Conservation (phyloP, 306 rosid species). For the Luffa aegyptiaca region DNA sequence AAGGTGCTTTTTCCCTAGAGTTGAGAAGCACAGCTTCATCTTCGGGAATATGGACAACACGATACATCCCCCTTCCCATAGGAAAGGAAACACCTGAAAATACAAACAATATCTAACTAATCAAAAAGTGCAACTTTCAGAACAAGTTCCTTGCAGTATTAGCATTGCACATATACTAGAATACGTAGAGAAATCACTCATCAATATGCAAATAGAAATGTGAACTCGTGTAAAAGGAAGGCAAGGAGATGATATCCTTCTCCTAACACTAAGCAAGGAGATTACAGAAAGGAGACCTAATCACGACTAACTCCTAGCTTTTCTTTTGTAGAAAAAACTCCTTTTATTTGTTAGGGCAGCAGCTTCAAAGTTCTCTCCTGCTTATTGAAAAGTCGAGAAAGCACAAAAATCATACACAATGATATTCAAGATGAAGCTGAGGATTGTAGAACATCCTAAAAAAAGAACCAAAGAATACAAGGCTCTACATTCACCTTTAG, state of each 20-base stretch:
- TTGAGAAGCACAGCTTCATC: slow-evolving; percentile 97
- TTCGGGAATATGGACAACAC: slow-evolving; percentile 88
- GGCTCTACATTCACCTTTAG: not conserved
- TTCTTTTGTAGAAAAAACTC: not conserved
- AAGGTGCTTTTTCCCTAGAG: slow-evolving; percentile 99
- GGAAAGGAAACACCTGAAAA: slow-evolving; percentile 84
- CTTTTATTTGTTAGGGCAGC: not conserved
- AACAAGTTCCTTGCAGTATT: slow-evolving; percentile 1
- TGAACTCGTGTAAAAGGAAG: not conserved
- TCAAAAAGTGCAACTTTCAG: slow-evolving; percentile 12
- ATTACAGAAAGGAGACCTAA: not conserved
- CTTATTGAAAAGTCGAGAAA: not conserved
- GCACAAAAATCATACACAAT: not conserved
- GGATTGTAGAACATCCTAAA: not conserved
- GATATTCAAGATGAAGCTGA: not conserved
- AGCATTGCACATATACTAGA: not conserved
- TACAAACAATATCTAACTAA: slow-evolving; percentile 10
- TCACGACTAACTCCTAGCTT: not conserved
- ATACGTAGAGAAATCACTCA: not conserved
- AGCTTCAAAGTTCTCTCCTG: not conserved
- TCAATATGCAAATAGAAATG: not conserved
- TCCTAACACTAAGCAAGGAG: not conserved
- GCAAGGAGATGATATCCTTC: not conserved
- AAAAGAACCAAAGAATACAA: not conserved
- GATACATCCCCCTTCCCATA: slow-evolving; percentile 92